Base-by-base conservation (phyloP, 352 stramenopile genomes). In the Phytophthora syringae region DNA sequence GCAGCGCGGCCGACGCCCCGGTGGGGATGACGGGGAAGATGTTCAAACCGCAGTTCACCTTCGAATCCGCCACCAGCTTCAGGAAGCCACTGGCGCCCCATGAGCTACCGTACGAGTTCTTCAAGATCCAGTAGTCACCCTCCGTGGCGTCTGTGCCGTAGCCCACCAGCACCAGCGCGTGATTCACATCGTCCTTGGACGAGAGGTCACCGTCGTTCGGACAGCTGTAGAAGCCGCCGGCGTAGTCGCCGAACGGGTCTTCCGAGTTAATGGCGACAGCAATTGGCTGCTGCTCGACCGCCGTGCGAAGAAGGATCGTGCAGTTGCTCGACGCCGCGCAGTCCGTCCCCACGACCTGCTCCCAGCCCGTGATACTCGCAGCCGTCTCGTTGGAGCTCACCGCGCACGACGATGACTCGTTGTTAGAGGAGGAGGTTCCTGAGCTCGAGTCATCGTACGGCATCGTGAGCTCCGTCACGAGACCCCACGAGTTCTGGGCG, bases 61-160 rank as follows among this genome's bases (percentile, higher is more conserved):
- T 92, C 42, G 70, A 71, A 66, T 94, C 85, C 0, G 80, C 80
- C 3, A 89, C 27, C 32, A 93, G 67, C 47, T 84, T 79, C 60
- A 93, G 77, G 55, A 87, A 93, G 34, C 85, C 85, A 10, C 61
- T 81, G 13, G 77, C 72, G 21, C 85, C 85, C 85, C 85, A 93
- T 9, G 70, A 80, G 44, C 70, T 80, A 16, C 81, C 82, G 67
- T 93, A 93, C 36, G 85, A 93, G 59, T 93, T 93, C 53, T 93
- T 93, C 15, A 93, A 48, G 32, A 93, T 90, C 85, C 85, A 93
- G 61, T 92, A 93, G 61, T 92, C 83, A 2, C 85, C 83, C 1
- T 69, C 65, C 1, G 63, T 73, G 3, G 65, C 40, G 34, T 90
- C 82, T 12, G 74, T 89, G 56, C 79, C 85, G 55, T 94, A 94